Percentiles rank a stretch among this genome's conserved stretches.
phyloP scores from a whole-genome alignment of 192 early-diverging fungal species.

The Backusella sp. region DNA sequence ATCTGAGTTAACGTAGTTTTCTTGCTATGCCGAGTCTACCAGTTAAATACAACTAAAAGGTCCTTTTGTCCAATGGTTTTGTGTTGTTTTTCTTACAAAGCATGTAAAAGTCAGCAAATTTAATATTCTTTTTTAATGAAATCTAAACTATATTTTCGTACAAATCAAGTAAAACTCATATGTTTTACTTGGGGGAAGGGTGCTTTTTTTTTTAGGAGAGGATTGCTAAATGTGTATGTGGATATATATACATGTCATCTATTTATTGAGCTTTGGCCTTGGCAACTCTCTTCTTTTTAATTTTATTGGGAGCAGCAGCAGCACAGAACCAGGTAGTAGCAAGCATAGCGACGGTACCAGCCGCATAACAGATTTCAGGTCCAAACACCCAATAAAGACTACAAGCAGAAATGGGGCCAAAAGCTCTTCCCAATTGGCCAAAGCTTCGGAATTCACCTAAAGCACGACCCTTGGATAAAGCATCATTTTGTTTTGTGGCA shows the following conservation, averaged over 20 bases:
- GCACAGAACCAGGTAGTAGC: background rate
- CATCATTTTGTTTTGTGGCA: slow-evolving; percentile 16
- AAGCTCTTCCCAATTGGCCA: slow-evolving; percentile 88
- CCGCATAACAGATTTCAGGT: slow-evolving; percentile 56
- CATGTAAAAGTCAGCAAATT: background rate
- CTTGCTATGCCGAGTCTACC: background rate
- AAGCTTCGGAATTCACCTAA: slow-evolving; percentile 84
- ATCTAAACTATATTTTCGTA: background rate
- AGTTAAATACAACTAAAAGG: background rate
- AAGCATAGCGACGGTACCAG: slow-evolving; percentile 54
- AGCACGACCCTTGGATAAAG: slow-evolving; percentile 60
- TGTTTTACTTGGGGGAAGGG: background rate
- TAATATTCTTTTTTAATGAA: background rate
- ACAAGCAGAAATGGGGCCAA: slow-evolving; percentile 88
- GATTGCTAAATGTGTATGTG: background rate
- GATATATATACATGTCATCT: background rate
- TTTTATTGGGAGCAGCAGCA: background rate
- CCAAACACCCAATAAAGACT: slow-evolving; percentile 83
- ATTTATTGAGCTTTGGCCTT: background rate
- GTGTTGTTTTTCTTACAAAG: background rate
- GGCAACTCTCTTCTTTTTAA: background rate
- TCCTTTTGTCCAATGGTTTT: background rate
- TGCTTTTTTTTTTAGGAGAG: background rate
- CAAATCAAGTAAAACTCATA: background rate
- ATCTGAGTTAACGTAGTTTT: background rate